Evolutionary conservation across 1,284 basidiomycete species (phyloP).

Genomic region (Stereum hirsutum): DNA sequence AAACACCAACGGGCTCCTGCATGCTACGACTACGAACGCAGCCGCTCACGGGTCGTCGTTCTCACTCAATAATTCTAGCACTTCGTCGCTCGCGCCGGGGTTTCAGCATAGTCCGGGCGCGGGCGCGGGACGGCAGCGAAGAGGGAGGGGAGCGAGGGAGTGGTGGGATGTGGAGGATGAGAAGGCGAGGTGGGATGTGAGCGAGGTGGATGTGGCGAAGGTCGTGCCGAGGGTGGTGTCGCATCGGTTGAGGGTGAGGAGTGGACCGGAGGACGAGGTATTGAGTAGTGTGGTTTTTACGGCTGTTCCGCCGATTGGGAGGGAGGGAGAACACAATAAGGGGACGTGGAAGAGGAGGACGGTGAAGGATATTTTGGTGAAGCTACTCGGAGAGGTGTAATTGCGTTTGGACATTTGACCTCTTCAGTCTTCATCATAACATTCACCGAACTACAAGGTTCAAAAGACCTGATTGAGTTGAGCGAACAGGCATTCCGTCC

Average conservation of each 20-base stretch:
- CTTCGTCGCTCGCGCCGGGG: background rate
- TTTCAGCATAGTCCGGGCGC: too few species aligned
- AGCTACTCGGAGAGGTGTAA: constrained; percentile 44
- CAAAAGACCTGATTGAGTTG: too few species aligned
- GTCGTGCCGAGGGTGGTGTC: constrained; percentile 62
- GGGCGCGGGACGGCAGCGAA: background rate
- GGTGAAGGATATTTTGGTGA: constrained; percentile 51
- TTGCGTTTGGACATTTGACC: too few species aligned
- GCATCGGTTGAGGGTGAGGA: constrained; percentile 58
- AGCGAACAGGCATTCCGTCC: too few species aligned
- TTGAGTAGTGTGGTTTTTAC: constrained; percentile 46
- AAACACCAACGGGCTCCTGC: constrained; percentile 9
- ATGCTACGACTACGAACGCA: too few species aligned
- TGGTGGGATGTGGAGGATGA: constrained; percentile 8
- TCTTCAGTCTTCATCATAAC: too few species aligned
- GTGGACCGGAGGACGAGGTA: constrained; percentile 59
- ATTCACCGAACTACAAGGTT: too few species aligned
- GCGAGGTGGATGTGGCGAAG: constrained; percentile 62
- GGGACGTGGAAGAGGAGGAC: constrained; percentile 26
- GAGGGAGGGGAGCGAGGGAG: background rate
- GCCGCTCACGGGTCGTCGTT: background rate
- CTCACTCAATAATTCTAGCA: background rate
- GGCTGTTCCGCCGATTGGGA: constrained; percentile 15
- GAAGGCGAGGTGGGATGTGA: constrained; percentile 41
- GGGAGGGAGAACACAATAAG: constrained; percentile 6